Conservation (phyloP, 176 grass and related monocot genomes). For the Ensete glaucum region DNA sequence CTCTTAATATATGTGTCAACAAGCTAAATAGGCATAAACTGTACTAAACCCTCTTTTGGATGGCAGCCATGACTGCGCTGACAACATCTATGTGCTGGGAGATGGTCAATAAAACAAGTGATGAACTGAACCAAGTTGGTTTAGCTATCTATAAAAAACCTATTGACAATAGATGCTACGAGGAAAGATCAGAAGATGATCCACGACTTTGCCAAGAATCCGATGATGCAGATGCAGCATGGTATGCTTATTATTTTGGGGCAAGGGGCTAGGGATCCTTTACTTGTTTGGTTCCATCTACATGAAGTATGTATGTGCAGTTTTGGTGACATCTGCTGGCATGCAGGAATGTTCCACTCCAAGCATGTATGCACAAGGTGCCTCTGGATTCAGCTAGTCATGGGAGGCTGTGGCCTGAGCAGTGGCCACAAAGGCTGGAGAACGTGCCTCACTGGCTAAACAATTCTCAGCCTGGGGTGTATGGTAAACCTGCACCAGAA, state of each 20-base stretch:
- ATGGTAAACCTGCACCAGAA: slow-evolving; percentile 79
- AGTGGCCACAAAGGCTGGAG: slow-evolving; percentile 73
- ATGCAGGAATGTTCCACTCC: slow-evolving; percentile 84
- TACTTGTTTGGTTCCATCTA: not conserved
- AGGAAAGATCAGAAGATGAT: slow-evolving; percentile 64
- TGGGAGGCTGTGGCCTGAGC: slow-evolving; percentile 66
- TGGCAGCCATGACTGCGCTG: slow-evolving; percentile 70
- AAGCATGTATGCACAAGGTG: slow-evolving; percentile 88
- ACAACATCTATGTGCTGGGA: slow-evolving; percentile 97
- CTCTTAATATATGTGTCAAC: not conserved
- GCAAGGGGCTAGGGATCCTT: not conserved
- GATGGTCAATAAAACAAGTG: slow-evolving; percentile 80
- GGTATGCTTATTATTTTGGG: slow-evolving; percentile 39
- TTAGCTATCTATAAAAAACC: slow-evolving; percentile 85
- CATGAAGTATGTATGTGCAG: not conserved
- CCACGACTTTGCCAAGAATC: slow-evolving; percentile 71
- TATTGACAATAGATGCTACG: slow-evolving; percentile 89
- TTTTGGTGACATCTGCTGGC: not conserved
- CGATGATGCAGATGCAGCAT: slow-evolving; percentile 84
- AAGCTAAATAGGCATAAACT: not conserved
- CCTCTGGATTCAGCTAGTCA: slow-evolving; percentile 37
- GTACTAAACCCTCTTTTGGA: not conserved
- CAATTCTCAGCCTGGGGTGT: slow-evolving; percentile 67
- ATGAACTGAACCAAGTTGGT: slow-evolving; percentile 76
- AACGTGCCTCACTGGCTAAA: slow-evolving; percentile 82